These are phyloP conservation scores for Vitis vinifera DNA, from an alignment of 164 flowering plant species.

Conservation along the genomic window ASM3070453v1 NC_081810.1:22128001-22128500, in stretches of 20 bases:
- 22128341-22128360: not conserved
- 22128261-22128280: constrained; percentile 50
- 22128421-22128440: constrained; percentile 56
- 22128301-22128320: not conserved
- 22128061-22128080: too few species aligned
- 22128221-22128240: constrained; percentile 22
- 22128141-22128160: constrained; percentile 16
- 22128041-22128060: not conserved
- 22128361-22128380: constrained; percentile 43
- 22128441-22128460: constrained; percentile 9
- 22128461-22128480: too few species aligned
- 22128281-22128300: not conserved
- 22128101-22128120: not conserved
- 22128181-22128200: constrained; percentile 25
- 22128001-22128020: constrained; percentile 61
- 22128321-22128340: not conserved
- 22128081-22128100: not conserved
- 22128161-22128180: constrained; percentile 14
- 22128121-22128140: constrained; percentile 28
- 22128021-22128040: constrained; percentile 36
- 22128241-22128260: constrained; percentile 33
- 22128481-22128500: too few species aligned
- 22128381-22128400: constrained; percentile 39
- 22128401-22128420: constrained; percentile 47
- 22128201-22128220: constrained; percentile 26